Base-by-base conservation (phyloP, 805 yeast species). In the Maudiozyma bulderi region DNA sequence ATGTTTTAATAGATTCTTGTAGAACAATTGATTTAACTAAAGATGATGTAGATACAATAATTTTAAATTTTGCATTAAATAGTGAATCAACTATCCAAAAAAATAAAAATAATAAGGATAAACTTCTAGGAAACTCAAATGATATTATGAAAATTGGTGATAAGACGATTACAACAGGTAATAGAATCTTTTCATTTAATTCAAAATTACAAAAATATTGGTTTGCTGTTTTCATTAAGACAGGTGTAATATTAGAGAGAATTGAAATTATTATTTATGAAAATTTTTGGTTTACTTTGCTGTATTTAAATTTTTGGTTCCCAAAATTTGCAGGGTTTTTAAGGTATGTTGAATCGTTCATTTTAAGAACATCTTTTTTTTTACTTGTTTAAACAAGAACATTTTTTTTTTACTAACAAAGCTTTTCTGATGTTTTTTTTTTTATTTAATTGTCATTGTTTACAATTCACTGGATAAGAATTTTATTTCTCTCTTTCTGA, bases 301-400 rank as follows among this genome's bases (percentile, higher is more conserved):
- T 59, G 5, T 55, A 58, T 47, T 35, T 57, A 35, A 57, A 59
- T 43, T 45, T 58, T 39, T 55, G 60, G 53, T 54, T 58, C 40
- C 64, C 64, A 13, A 50, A 50, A 41, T 32, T 54, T 20, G 51
- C 58, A 2, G 28, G 50, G 13, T 41, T 49, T 11, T 13, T 57
- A 45, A 57, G 54, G 64, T 60, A 60, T 60, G 64, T 55, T n/a
- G 15, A 28, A 40, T 20, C 26, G 26, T 20, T 20, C 26, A 4
- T 20, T 2, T 20, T 20, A 20, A 20, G 26, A 20, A 20, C 26
- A 20, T 15, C 29, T n/a, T 29, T 26, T 29, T 26, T 38, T 33
- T 10, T 40, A 8, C 26, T 35, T 13, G 5, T 9, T 31, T 15
- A 9, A 39, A 8, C 11, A 29, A n/a, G 10, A 15, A 7, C 38